Base-by-base conservation (phyloP, 2,329 filamentous ascomycete genomes). In the Magnaporthales sp. region DNA sequence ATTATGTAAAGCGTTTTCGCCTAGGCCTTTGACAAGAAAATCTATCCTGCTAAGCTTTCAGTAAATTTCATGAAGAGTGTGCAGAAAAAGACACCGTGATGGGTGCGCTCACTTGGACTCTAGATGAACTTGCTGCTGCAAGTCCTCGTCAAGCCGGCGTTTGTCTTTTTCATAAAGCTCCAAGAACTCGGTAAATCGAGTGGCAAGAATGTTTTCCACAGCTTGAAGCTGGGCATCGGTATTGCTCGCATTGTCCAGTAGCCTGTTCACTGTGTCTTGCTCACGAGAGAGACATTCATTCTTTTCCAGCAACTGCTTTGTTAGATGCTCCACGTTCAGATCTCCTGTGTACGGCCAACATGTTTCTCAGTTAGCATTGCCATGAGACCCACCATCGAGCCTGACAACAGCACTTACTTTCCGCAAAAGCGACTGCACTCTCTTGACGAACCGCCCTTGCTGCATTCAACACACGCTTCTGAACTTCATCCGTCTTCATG, bases 401-500 rank as follows among this genome's bases (percentile, higher is more conserved):
- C 22, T 11, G 9, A 22, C 24, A 66, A 13, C 4, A 15, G 24
- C 22, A 68, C 70, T 65, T 65, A 71, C 70, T 66, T 2, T 64
- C 62, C 27, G 64, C 32, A 29, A 60, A 65, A 11, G 66, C 66
- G 9, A 24, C 51, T 13, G 62, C 67, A 46, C n/a, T 67, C 46
- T 72, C 67, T 4, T 68, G 65, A 8, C 5, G n/a, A 9, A 64
- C 30, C 11, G 67, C 54, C 5, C 65, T 65, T 8, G 74, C 69
- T 2, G 67, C 67, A 61, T 73, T 68, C 3, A 75, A 69, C n/a
- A 78, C 68, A 9, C 75, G 73, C 51, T 67, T 67, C 27, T 72
- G 74, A 38, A 78, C 71, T 8, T 74, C 72, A 51, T 79, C 73
- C 0, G 75, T 71, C 19, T 77, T 76, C 51, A 73, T 73, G n/a